phyloP scores from a whole-genome alignment of 1,284 basidiomycete species.

The Rhodotorula sp. region DNA sequence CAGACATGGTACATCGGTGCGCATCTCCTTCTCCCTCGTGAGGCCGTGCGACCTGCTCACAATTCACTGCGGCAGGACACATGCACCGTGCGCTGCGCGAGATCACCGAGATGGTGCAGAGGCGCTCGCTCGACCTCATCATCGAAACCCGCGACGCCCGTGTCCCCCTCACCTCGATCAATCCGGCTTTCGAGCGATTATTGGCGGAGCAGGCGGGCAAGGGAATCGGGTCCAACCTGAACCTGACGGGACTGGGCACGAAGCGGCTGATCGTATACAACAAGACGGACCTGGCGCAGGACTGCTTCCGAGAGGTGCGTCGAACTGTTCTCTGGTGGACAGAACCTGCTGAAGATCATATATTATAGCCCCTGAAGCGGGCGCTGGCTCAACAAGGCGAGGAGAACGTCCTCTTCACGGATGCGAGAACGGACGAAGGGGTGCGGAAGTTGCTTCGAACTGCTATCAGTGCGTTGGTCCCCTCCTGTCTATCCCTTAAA shows the following conservation, averaged over 20 bases:
- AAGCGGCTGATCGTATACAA: conserved; percentile 86
- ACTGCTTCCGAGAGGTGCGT: conserved; percentile 75
- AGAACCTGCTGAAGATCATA: neutral
- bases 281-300: conserved; percentile 86
- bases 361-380: conserved; percentile 51
- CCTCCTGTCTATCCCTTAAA: too few species aligned
- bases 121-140: conserved; percentile 77
- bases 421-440: conserved; percentile 53
- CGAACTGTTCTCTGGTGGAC: neutral
- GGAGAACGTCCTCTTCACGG: conserved; percentile 55
- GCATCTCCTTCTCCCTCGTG: neutral
- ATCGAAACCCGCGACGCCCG: conserved; percentile 92
- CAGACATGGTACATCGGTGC: conserved; percentile 39
- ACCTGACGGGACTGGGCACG: conserved; percentile 16
- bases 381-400: conserved; percentile 52
- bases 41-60: too few species aligned
- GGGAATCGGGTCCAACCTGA: neutral
- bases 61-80: conserved; percentile 67
- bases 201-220: conserved; percentile 40
- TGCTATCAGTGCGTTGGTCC: conserved; percentile 49
- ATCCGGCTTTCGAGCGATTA: conserved; percentile 74
- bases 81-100: conserved; percentile 84
- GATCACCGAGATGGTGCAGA: conserved; percentile 65
- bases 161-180: conserved; percentile 89
- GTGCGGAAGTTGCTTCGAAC: conserved; percentile 52